These are phyloP conservation scores for Penicillium paradoxum DNA, from an alignment of 495 filamentous ascomycete genomes.

Conservation along the genomic window DNA sequence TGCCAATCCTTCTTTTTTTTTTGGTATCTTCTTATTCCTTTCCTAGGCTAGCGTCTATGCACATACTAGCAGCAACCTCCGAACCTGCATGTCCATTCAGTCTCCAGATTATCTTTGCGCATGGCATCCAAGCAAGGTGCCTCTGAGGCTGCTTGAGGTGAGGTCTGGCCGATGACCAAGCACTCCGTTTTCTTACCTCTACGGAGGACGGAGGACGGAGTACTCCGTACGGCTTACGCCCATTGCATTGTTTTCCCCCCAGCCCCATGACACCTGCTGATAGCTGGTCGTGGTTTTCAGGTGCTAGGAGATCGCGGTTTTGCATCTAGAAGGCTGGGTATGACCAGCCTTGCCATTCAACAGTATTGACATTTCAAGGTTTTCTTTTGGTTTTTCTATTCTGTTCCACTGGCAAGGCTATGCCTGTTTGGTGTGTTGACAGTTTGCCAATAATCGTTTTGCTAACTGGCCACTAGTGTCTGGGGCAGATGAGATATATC, in stretches of 20 bases:
- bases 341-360: not conserved
- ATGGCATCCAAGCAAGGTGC: conserved; percentile 11
- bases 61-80: not conserved
- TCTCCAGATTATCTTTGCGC: not conserved
- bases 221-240: too few relatives aligned
- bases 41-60: not conserved
- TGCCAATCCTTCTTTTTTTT: not conserved
- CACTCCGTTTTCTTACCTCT: not conserved
- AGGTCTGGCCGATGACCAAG: not conserved
- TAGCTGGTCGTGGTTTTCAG: not conserved
- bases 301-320: not conserved
- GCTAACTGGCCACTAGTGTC: not conserved
- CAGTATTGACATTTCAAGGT: not conserved
- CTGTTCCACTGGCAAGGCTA: not conserved
- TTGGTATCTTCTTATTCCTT: not conserved
- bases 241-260: not conserved
- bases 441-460: not conserved
- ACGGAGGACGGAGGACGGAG: too few relatives aligned
- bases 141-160: not conserved
- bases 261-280: not conserved
- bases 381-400: not conserved
- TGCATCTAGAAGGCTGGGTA: not conserved
- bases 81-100: not conserved
- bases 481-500: conserved; percentile 14
- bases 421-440: not conserved